Conservation (phyloP, 441 rosid species). For the Gossypium davidsonii region DNA sequence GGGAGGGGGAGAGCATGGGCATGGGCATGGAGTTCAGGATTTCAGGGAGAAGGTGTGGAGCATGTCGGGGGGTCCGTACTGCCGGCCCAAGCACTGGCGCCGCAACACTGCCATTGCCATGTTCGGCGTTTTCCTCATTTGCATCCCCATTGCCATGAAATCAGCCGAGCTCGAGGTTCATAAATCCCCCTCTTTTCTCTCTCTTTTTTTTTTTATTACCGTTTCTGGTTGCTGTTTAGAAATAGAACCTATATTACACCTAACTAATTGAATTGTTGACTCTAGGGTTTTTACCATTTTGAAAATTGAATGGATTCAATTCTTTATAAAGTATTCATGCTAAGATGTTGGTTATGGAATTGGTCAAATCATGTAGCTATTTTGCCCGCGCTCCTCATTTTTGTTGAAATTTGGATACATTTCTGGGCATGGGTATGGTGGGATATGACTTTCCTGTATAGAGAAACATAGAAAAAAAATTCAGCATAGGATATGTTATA, state of each 20-base stretch:
- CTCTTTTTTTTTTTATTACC: not conserved
- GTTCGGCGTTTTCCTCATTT: slow-evolving; percentile 69
- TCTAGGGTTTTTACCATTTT: not conserved
- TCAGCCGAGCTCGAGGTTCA: slow-evolving; percentile 95
- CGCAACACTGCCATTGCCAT: slow-evolving; percentile 96
- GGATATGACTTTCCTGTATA: no score
- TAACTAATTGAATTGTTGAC: not conserved
- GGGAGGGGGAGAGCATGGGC: slow-evolving; percentile 69
- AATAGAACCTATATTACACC: not conserved
- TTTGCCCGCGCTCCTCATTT: no score
- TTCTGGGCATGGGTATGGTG: no score
- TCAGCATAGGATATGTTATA: no score
- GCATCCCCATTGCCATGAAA: slow-evolving; percentile 88
- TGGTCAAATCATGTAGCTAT: not conserved
- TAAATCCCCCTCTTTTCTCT: not conserved
- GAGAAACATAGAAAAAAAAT: no score
- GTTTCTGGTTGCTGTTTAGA: not conserved
- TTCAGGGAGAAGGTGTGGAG: slow-evolving; percentile 93
- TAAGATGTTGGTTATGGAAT: not conserved
- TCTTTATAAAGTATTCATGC: not conserved
- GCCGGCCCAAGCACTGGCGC: slow-evolving; percentile 95
- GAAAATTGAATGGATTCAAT: not conserved
- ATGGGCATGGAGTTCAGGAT: slow-evolving; percentile 67
- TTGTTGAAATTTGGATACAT: no score
- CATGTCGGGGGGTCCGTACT: slow-evolving; percentile 85